A percentile compares a stretch with the other conserved stretches of the same genome.
Conservation (phyloP, 2,329 filamentous ascomycete genomes). For the Sclerotiophoma versabilis region DNA sequence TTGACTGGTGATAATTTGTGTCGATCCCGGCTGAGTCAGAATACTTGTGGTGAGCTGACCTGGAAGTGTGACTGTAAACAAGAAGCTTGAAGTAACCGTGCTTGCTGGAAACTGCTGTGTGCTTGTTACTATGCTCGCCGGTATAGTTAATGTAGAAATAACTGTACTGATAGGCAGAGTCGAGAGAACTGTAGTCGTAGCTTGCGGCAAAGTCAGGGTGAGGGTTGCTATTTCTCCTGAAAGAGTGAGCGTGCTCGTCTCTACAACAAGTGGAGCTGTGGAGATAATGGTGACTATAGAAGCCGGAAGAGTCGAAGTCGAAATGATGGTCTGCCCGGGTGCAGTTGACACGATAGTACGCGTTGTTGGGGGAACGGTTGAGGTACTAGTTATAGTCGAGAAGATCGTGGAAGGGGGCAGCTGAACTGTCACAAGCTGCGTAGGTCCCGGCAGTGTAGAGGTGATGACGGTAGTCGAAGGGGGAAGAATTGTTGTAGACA, state of each 20-base stretch:
- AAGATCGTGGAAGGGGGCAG: constrained; percentile 13
- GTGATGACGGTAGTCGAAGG: constrained; percentile 24
- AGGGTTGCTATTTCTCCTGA: background rate
- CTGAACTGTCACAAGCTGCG: constrained; percentile 22
- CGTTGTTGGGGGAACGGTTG: background rate
- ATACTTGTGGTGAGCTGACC: constrained; percentile 9
- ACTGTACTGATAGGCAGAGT: background rate
- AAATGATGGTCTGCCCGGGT: background rate
- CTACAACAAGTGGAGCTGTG: too few species aligned
- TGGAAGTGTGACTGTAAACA: constrained; percentile 33
- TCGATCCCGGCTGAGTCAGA: constrained; percentile 23
- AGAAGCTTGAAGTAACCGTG: constrained; percentile 32
- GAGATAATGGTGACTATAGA: too few species aligned
- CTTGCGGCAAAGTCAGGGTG: background rate
- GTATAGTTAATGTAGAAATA: constrained; percentile 4
- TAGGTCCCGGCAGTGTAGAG: constrained; percentile 24
- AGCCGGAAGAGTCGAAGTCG: background rate
- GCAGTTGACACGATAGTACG: background rate
- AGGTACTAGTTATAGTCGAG: constrained; percentile 7
- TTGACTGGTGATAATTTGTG: constrained; percentile 33
- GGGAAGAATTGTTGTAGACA: constrained; percentile 7
- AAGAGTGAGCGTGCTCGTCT: too few species aligned
- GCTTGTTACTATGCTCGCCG: constrained; percentile 21
- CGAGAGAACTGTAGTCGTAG: background rate
- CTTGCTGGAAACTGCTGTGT: constrained; percentile 24